Evolutionary conservation across 352 stramenopile genomes (phyloP), one percentile per base, ranked within the genome.

Genomic region (Peronospora farinosa): DNA sequence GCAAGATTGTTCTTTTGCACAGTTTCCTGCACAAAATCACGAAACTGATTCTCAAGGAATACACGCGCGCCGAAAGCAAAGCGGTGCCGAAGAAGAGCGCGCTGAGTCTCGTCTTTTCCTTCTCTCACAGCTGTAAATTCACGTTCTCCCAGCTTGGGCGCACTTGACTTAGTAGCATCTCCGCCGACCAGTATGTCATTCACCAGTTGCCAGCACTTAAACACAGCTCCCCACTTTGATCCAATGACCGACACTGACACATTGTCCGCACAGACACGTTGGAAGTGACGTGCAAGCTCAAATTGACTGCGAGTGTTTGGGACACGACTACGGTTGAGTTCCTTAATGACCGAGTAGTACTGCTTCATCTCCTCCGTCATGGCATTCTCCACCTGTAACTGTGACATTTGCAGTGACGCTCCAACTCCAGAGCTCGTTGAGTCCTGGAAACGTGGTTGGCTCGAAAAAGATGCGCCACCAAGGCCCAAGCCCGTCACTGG

Each of bases 351-450:
- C 40, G 57, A 62, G 44, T 74, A 82, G 63, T 86, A 91, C 55
- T 79, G 65, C 61, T 86, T 86, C 82, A 93, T 93, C 50, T 90
- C 77, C 23, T 93, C 76, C 11, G 65, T 90, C 67, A 93, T 78
- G 13, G 79, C 59, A 43, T 68, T 88, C 36, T 85, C 72, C 12
- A 78, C 67, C 17, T 71, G 67, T 27, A 84, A 33, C 35, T 89
- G 78, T 13, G 82, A 85, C 54, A 89, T 67, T 31, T 75, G 78
- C 49, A 86, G 54, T 23, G 74, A 71, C 9, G 47, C 54, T 36
- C 31, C 40, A 12, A 69, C 65, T 13, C 47, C 48, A 12, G 55
- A 69, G 3, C n/a, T 39, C 12, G 47, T 58, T 2, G 63, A 56
- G 45, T 67, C 70, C 23, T 84, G 60, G 36, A 89, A 85, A 8